Evolutionary conservation across 495 filamentous ascomycete genomes (phyloP).

Genomic region (Daldinia childiae): DNA sequence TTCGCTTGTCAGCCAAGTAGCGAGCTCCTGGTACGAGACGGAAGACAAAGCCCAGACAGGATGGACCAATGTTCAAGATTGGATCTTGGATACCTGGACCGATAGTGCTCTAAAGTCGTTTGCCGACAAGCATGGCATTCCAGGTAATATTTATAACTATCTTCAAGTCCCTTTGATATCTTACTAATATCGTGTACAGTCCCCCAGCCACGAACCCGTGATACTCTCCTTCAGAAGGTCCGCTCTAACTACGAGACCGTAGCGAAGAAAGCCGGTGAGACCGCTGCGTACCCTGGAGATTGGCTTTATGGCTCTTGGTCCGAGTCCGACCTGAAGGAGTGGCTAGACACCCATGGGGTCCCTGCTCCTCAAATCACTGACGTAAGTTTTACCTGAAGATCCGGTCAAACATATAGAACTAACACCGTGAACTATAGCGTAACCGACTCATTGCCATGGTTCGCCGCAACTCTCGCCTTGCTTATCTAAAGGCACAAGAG

Average conservation of each 20-base stretch:
- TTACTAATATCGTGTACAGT: conserved; percentile 42
- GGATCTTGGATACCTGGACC: conserved; percentile 92
- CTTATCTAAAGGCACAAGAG: conserved; percentile 70
- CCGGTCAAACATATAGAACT: not conserved
- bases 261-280: conserved; percentile 86
- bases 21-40: conserved; percentile 76
- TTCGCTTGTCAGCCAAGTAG: conserved; percentile 71
- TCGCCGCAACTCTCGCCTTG: conserved; percentile 87
- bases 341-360: conserved; percentile 89
- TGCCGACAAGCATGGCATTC: conserved; percentile 86
- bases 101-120: conserved; percentile 84
- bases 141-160: conserved; percentile 53
- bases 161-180: not conserved
- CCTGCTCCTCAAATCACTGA: conserved; percentile 86
- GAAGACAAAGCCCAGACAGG: conserved; percentile 76
- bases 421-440: conserved; percentile 53
- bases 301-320: conserved; percentile 94
- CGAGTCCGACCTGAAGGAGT: conserved; percentile 67
- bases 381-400: conserved; percentile 36
- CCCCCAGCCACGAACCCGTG: conserved; percentile 86
- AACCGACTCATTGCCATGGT: conserved; percentile 89
- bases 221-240: conserved; percentile 77
- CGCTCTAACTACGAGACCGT: conserved; percentile 83
- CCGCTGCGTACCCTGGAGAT: conserved; percentile 86
- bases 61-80: conserved; percentile 78